Evolutionary conservation across 2,329 filamentous ascomycete species (phyloP).

Genomic region (Apiospora arundinis): DNA sequence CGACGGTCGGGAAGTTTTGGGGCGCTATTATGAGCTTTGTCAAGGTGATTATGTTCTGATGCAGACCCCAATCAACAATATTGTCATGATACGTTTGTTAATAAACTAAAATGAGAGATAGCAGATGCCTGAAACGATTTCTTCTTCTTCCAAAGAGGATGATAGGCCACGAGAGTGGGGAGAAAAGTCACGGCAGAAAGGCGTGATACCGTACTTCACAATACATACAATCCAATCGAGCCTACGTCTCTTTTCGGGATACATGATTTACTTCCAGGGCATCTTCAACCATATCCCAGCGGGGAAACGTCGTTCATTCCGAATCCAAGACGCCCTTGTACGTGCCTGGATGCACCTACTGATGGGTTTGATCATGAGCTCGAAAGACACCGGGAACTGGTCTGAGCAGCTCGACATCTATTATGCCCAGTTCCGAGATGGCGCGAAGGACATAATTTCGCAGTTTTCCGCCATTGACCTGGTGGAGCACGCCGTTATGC

Average conservation of each 20-base stretch:
- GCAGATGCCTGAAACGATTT: no score
- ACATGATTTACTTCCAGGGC: slow-evolving; percentile 29
- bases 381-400: slow-evolving; percentile 32
- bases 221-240: no score
- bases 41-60: slow-evolving; percentile 30
- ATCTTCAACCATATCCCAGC: slow-evolving; percentile 32
- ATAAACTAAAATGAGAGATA: no score
- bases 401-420: slow-evolving; percentile 39
- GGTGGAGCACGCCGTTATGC: slow-evolving; percentile 44
- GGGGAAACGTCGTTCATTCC: slow-evolving; percentile 38
- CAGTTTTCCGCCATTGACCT: slow-evolving; percentile 41
- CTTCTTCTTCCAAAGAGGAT: no score
- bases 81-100: no score
- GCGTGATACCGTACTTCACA: no score
- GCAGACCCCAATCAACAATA: no score
- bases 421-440: slow-evolving; percentile 40
- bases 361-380: slow-evolving; percentile 43
- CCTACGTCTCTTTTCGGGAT: no score
- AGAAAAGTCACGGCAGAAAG: not conserved
- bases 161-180: no score
- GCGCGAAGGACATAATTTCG: slow-evolving; percentile 46
- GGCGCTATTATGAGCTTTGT: slow-evolving; percentile 31
- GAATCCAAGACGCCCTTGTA: slow-evolving; percentile 45
- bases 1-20: slow-evolving; percentile 35
- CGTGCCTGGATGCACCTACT: slow-evolving; percentile 51